Conservation (phyloP, 805 yeast species). For the Cyberlindnera xishuangbannaensis region DNA sequence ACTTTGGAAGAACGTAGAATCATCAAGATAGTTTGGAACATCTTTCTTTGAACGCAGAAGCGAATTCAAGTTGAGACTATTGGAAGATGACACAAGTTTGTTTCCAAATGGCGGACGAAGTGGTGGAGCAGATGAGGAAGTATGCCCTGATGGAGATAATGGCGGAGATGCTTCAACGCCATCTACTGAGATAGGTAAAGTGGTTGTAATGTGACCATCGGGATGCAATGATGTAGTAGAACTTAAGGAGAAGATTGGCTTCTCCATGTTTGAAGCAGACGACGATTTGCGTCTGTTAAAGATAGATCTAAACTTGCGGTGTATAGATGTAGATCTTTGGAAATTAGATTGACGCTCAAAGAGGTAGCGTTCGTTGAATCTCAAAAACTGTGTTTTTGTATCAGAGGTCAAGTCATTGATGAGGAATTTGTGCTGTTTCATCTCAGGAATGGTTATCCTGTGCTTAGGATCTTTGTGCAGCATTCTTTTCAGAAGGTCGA, state of each 20-base stretch:
- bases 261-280: constrained; percentile 5
- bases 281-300: constrained; percentile 20
- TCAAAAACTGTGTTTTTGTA: constrained; percentile 12
- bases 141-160: constrained; percentile 4
- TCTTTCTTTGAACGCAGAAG: constrained; percentile 20
- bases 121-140: background rate
- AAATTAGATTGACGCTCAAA: constrained; percentile 8
- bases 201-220: too few species aligned
- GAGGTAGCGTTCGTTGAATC: constrained; percentile 20
- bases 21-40: constrained; percentile 22
- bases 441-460: constrained; percentile 60
- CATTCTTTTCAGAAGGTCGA: constrained; percentile 56
- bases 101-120: constrained; percentile 11
- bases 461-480: constrained; percentile 63
- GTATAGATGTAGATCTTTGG: constrained; percentile 15
- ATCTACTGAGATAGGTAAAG: constrained; percentile 4
- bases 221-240: too few species aligned
- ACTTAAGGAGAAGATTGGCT: constrained; percentile 8
- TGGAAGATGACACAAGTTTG: constrained; percentile 16
- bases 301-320: constrained; percentile 20
- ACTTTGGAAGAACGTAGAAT: constrained; percentile 21
- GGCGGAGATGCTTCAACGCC: background rate
- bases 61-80: constrained; percentile 20
- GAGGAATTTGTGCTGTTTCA: constrained; percentile 70
- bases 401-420: constrained; percentile 30